Percentiles rank a stretch among this genome's conserved stretches.
Evolutionary conservation across 2,329 filamentous ascomycete species (phyloP).

Genomic region (Exophiala dermatitidis): DNA sequence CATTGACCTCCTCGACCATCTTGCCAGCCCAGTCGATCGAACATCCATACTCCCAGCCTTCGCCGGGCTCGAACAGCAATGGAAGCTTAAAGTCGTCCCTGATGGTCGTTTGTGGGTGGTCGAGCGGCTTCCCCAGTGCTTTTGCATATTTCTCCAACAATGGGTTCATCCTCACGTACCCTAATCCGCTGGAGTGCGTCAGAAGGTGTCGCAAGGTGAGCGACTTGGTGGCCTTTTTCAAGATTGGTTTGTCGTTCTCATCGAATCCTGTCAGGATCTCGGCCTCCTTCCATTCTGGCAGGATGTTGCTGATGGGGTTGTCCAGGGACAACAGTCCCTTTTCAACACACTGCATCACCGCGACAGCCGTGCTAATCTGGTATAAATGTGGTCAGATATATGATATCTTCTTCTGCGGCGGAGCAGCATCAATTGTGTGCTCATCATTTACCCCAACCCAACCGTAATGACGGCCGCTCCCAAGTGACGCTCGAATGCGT

Average conservation of each 20-base stretch:
- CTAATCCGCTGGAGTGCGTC: constrained; percentile 20
- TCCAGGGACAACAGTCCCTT: constrained; percentile 43
- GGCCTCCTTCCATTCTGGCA: constrained; percentile 45
- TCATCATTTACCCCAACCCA: too few relatives aligned
- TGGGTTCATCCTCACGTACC: constrained; percentile 17
- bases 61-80: constrained; percentile 41
- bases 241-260: constrained; percentile 30
- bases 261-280: constrained; percentile 45
- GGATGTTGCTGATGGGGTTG: constrained; percentile 39
- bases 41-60: constrained; percentile 45
- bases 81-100: background rate
- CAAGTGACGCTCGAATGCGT: too few relatives aligned
- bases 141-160: constrained; percentile 15
- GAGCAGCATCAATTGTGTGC: too few relatives aligned
- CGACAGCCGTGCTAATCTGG: constrained; percentile 38
- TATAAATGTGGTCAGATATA: background rate
- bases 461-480: too few relatives aligned
- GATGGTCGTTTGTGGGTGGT: background rate
- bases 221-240: constrained; percentile 22
- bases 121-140: background rate
- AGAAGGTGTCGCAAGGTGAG: constrained; percentile 23
- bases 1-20: constrained; percentile 43
- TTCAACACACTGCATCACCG: constrained; percentile 51
- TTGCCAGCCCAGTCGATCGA: constrained; percentile 48
- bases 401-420: background rate